A percentile compares a stretch with the other conserved stretches of the same genome.
phyloP scores from a whole-genome alignment of 192 early-diverging fungal genomes.

The Dissophora globulifera region DNA sequence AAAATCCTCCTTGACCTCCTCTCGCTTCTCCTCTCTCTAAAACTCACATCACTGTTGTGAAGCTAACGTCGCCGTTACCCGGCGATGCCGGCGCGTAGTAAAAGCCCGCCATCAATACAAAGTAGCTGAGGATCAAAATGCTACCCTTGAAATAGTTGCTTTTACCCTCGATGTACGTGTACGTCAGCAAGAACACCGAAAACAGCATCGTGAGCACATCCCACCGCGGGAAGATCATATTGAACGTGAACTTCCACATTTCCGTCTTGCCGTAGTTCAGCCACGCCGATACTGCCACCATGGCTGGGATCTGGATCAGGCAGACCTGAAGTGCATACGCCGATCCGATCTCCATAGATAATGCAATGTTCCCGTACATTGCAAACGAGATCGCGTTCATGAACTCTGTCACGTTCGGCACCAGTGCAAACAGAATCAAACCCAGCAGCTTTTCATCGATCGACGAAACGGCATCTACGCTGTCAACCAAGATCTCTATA shows the following conservation, averaged over 20 bases:
- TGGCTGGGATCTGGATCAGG: slow-evolving; percentile 93
- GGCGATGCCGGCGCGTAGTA: slow-evolving; percentile 70
- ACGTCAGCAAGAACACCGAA: slow-evolving; percentile 82
- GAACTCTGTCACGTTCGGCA: slow-evolving; percentile 96
- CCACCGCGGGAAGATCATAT: slow-evolving; percentile 57
- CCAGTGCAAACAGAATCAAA: slow-evolving; percentile 91
- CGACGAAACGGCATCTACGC: slow-evolving; percentile 79
- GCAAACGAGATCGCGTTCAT: slow-evolving; percentile 96
- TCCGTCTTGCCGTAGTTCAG: slow-evolving; percentile 52
- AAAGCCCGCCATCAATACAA: slow-evolving; percentile 83
- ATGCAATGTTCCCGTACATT: slow-evolving; percentile 84
- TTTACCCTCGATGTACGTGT: slow-evolving; percentile 95
- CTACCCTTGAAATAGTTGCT: slow-evolving; percentile 96
- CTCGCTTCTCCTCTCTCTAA: no score
- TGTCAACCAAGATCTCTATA: slow-evolving; percentile 88
- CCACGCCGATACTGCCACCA: slow-evolving; percentile 86
- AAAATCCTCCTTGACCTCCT: no score
- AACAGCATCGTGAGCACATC: slow-evolving; percentile 57
- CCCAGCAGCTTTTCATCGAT: slow-evolving; percentile 93
- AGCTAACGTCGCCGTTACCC: slow-evolving; percentile 41
- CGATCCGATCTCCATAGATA: slow-evolving; percentile 94
- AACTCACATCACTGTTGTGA: neutral
- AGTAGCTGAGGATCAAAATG: slow-evolving; percentile 88
- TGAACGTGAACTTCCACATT: slow-evolving; percentile 50
- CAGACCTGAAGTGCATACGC: slow-evolving; percentile 96